A percentile compares a stretch with the other conserved stretches of the same genome.
phyloP scores from a whole-genome alignment of 2,329 filamentous ascomycete species.

The Tolypocladium cylindrosporum region DNA sequence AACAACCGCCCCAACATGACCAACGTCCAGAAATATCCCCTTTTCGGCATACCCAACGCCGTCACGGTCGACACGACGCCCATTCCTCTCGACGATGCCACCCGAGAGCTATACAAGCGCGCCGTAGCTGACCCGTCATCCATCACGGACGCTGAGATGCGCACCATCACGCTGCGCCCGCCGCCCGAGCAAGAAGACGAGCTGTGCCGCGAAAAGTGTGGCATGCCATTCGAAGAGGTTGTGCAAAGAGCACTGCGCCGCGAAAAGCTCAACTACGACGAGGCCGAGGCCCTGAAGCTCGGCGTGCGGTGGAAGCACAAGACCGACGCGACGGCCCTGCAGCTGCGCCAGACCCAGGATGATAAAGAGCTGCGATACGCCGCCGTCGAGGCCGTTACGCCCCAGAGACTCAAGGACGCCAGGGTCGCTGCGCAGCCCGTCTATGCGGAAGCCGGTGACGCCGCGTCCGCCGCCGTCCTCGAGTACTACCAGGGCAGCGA shows the following conservation, averaged over 20 bases:
- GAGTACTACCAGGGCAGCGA: neutral
- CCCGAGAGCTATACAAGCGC: neutral
- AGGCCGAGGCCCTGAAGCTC: neutral
- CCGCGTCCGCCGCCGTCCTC: neutral
- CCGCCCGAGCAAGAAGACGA: neutral
- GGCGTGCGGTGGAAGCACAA: neutral
- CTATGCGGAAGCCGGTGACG: neutral
- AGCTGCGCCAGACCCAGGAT: neutral
- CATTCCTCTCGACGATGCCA: neutral
- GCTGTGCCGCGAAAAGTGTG: slow-evolving; percentile 1
- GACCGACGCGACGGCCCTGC: neutral
- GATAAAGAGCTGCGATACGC: neutral
- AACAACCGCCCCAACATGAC: neutral
- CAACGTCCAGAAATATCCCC: neutral
- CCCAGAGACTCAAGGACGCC: neutral
- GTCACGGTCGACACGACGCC: neutral
- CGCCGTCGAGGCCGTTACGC: neutral
- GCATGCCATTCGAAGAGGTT: neutral
- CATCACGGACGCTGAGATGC: slow-evolving; percentile 1
- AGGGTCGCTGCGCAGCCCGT: neutral
- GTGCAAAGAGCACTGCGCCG: slow-evolving; percentile 1
- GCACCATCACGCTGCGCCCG: neutral
- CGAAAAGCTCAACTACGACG: neutral
- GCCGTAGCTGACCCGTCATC: neutral
- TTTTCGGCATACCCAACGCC: slow-evolving; percentile 1